Base-by-base conservation (phyloP, 2,329 filamentous ascomycete genomes). In the Aspergillus persii region DNA sequence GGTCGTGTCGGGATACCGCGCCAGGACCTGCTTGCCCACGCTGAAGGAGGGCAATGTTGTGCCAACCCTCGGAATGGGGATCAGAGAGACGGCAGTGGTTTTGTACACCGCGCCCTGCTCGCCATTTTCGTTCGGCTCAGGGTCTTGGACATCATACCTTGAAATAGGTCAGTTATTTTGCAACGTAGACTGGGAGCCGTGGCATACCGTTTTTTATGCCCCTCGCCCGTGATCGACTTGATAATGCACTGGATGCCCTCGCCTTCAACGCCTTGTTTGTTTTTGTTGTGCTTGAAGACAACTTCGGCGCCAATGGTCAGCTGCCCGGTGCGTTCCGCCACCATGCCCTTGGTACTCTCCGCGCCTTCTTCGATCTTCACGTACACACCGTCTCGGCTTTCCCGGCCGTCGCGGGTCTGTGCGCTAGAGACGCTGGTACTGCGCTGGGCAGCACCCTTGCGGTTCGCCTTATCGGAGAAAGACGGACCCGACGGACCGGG, bases 1-100 rank as follows among this genome's bases (percentile, higher is more conserved):
- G 1, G 91, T 93, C 1, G 91, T 94, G 67, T 92, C 88, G 0
- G 91, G 91, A 69, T 95, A 95, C 59, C 92, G 79, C 0, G 91
- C 91, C 58, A 94, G 79, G 8, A 94, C 90, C 50, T 86, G 84
- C 71, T 89, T 90, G 49, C 89, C 89, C 44, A 84, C 77, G 7
- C 81, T 68, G 65, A 84, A 86, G 39, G 89, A 85, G 59, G 89
- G 83, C 46, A 89, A 81, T 3, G 82, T 77, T 15, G 89, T 78
- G 2, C 76, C 85, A 62, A 75, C 79, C 64, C 84, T 81, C 2
- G 90, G 88, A 58, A 95, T 92, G 2, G 88, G 85, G 50, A 93
- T 92, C 81, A 95, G 88, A 69, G 85, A 90, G 69, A 84, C 87
- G 1, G 90, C 90, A 48, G 85, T 88, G 2, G 89, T 89, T 57